phyloP scores from a whole-genome alignment of 2,329 filamentous ascomycete genomes.

The Penicillium sp. region DNA sequence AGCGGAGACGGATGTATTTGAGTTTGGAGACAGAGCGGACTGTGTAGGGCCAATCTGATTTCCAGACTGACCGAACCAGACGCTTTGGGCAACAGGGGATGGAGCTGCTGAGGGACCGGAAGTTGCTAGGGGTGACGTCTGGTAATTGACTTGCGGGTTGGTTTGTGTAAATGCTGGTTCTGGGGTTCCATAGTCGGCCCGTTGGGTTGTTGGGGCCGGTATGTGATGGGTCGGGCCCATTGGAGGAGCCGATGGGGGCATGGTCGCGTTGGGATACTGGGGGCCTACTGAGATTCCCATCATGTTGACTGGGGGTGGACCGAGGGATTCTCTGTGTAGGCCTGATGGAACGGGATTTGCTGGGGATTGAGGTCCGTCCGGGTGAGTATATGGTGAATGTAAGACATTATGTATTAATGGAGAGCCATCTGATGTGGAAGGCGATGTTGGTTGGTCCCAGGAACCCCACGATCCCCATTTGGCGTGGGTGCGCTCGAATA shows the following conservation, averaged over 20 bases:
- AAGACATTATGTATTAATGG: slow-evolving; percentile 14
- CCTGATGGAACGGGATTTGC: background rate
- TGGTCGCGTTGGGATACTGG: slow-evolving; percentile 15
- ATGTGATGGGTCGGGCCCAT: slow-evolving; percentile 20
- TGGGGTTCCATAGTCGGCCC: slow-evolving; percentile 24
- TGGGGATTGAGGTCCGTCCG: slow-evolving; percentile 6
- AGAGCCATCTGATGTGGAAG: slow-evolving; percentile 29
- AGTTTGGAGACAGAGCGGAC: slow-evolving; percentile 22
- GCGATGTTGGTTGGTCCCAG: slow-evolving; percentile 42
- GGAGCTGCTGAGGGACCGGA: slow-evolving; percentile 5
- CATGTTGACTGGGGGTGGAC: slow-evolving; percentile 7
- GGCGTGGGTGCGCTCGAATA: slow-evolving; percentile 75
- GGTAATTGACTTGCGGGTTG: slow-evolving; percentile 20
- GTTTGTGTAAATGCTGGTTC: slow-evolving; percentile 37
- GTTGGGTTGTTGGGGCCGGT: slow-evolving; percentile 19
- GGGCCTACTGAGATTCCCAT: slow-evolving; percentile 11
- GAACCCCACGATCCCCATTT: slow-evolving; percentile 72
- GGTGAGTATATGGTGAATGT: background rate
- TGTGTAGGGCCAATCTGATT: slow-evolving; percentile 1
- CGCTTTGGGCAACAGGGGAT: slow-evolving; percentile 9
- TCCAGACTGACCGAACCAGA: slow-evolving; percentile 31
- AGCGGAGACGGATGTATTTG: slow-evolving; percentile 46
- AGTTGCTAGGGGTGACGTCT: slow-evolving; percentile 10
- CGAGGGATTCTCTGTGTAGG: slow-evolving; percentile 8
- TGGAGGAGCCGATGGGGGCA: slow-evolving; percentile 19